Conservation (phyloP, 192 early-diverging fungal species). For the Kickxella alabastrina region DNA sequence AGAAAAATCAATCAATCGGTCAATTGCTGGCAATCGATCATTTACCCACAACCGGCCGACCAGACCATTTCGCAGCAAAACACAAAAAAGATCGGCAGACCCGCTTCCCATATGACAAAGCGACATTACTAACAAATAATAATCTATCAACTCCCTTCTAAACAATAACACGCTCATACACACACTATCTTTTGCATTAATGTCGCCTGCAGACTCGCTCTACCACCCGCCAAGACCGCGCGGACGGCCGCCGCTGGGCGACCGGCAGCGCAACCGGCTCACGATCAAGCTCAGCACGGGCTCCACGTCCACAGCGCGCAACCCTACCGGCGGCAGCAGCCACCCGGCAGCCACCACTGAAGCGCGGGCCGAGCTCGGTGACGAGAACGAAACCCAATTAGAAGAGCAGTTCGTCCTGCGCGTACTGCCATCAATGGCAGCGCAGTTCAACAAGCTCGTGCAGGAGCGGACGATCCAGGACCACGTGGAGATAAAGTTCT, state of each 20-base stretch:
- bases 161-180: no score
- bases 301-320: background rate
- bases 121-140: no score
- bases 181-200: background rate
- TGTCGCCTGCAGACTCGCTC: conserved; percentile 1
- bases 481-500: conserved; percentile 30
- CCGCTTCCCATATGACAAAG: no score
- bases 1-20: no score
- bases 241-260: conserved; percentile 38
- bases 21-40: no score
- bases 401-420: conserved; percentile 45
- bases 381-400: conserved; percentile 26
- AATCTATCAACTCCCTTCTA: no score
- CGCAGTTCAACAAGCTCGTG: conserved; percentile 19
- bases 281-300: conserved; percentile 38
- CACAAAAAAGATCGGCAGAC: no score
- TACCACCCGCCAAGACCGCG: conserved; percentile 34
- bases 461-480: conserved; percentile 35
- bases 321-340: background rate
- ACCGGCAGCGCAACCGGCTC: conserved; percentile 41
- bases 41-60: no score
- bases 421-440: conserved; percentile 31
- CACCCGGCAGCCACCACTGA: background rate
- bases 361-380: conserved; percentile 7
- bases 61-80: no score